These are phyloP conservation scores for Epichloe uncinata DNA, from an alignment of 2,329 filamentous ascomycete genomes.

Conservation along the genomic window DNA sequence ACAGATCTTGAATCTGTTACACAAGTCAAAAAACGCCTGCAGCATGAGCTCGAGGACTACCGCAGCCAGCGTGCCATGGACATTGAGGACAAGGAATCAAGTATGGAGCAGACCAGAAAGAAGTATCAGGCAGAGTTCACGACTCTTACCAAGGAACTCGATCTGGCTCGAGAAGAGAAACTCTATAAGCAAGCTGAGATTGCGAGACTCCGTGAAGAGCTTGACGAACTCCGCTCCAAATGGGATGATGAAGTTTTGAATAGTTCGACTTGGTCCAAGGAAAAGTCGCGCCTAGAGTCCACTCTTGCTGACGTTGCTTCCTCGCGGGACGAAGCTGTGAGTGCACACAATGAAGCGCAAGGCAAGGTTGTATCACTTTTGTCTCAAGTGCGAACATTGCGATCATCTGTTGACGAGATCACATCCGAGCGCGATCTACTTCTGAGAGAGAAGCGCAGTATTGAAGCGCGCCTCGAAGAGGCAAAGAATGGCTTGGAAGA, in stretches of 20 bases:
- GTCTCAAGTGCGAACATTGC: constrained; percentile 75
- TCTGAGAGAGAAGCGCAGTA: constrained; percentile 75
- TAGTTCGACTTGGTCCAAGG: constrained; percentile 95
- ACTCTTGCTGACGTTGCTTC: constrained; percentile 78
- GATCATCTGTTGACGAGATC: constrained; percentile 74
- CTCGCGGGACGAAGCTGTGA: constrained; percentile 86
- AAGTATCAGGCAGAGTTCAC: constrained; percentile 95
- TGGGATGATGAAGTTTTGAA: constrained; percentile 98
- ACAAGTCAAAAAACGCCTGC: constrained; percentile 84
- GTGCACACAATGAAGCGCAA: constrained; percentile 89
- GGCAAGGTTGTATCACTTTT: constrained; percentile 82
- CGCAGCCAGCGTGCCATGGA: constrained; percentile 89
- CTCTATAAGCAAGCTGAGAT: constrained; percentile 80
- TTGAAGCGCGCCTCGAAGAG: constrained; percentile 76
- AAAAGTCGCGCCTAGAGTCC: constrained; percentile 83
- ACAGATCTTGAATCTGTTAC: constrained; percentile 76
- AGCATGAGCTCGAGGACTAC: constrained; percentile 97
- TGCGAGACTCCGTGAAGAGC: constrained; percentile 78
- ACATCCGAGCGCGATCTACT: constrained; percentile 74
- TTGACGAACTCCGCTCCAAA: constrained; percentile 87
- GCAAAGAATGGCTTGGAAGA: constrained; percentile 83
- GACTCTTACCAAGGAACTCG: constrained; percentile 79
- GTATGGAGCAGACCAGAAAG: constrained; percentile 91
- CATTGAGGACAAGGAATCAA: constrained; percentile 90
- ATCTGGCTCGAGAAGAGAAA: constrained; percentile 81